A percentile compares a stretch with the other conserved stretches of the same genome.
These are phyloP conservation scores for Stramenopiles sp. DNA, from an alignment of 352 stramenopile genomes.

Conservation along the genomic window DNA sequence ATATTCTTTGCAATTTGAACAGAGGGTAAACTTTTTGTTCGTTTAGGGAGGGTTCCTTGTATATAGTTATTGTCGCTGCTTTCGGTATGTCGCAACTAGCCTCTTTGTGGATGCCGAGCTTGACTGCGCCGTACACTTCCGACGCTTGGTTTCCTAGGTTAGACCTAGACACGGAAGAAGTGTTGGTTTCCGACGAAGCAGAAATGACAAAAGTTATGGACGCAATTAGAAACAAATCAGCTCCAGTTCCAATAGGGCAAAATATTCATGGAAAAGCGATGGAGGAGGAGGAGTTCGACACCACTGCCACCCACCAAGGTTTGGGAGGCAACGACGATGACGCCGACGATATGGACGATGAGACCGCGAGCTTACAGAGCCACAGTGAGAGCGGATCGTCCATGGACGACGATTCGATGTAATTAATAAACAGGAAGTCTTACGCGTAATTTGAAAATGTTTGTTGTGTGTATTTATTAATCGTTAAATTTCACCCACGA, in stretches of 20 bases:
- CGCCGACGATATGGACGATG: background rate
- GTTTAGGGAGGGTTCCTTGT: too few relatives aligned
- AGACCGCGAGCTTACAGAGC: too few relatives aligned
- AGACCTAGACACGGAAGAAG: background rate
- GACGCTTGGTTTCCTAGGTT: background rate
- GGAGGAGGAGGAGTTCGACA: background rate
- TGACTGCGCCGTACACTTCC: background rate
- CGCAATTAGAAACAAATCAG: background rate
- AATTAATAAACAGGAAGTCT: too few relatives aligned
- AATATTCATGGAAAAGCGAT: background rate
- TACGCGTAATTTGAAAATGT: too few relatives aligned
- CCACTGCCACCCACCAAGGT: background rate
- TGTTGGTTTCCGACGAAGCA: background rate
- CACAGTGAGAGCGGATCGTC: too few relatives aligned
- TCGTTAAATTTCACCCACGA: too few relatives aligned
- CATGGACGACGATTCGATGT: too few relatives aligned
- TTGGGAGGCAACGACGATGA: background rate
- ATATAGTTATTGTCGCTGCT: too few relatives aligned
- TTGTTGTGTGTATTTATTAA: too few relatives aligned
- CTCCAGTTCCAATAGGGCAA: background rate
- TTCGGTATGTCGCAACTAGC: background rate
- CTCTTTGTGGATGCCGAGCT: background rate
- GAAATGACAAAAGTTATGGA: background rate
- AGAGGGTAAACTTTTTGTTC: too few relatives aligned
- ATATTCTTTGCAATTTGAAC: too few relatives aligned